phyloP scores from a whole-genome alignment of 192 early-diverging fungal genomes.

The Coemansia sp. region DNA sequence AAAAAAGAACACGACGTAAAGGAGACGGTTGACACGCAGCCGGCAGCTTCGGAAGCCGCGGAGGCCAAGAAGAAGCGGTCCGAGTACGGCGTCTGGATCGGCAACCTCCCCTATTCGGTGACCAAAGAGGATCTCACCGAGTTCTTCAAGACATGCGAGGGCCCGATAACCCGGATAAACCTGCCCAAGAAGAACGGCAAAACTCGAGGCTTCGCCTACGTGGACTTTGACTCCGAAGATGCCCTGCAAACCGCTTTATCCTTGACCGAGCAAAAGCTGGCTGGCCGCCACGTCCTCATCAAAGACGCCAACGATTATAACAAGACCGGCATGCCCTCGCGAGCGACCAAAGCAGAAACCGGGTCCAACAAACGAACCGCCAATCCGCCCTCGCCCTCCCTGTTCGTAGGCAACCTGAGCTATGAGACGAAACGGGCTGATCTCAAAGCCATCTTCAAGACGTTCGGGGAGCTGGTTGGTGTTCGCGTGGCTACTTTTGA shows the following conservation, averaged over 20 bases:
- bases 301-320: conserved; percentile 63
- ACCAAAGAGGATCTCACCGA: conserved; percentile 55
- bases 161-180: conserved; percentile 39
- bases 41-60: conserved; percentile 1
- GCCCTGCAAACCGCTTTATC: conserved; percentile 58
- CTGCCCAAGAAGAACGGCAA: conserved; percentile 42
- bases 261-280: conserved; percentile 60
- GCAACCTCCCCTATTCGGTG: conserved; percentile 64
- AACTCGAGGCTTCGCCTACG: conserved; percentile 66
- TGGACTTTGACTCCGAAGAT: conserved; percentile 61
- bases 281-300: conserved; percentile 63
- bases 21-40: no score
- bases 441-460: conserved; percentile 58
- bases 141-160: conserved; percentile 57
- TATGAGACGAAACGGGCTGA: conserved; percentile 57
- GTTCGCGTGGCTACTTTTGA: conserved; percentile 71
- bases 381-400: conserved; percentile 59
- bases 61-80: conserved; percentile 53
- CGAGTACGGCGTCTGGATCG: conserved; percentile 69
- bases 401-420: conserved; percentile 68
- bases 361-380: conserved; percentile 54
- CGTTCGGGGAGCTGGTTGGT: conserved; percentile 63
- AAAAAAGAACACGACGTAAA: no score
- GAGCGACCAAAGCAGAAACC: conserved; percentile 5
- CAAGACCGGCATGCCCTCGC: conserved; percentile 57